These are phyloP conservation scores for Verticillium isaacii DNA, from an alignment of 2,329 filamentous ascomycete species.

Conservation along the genomic window DNA sequence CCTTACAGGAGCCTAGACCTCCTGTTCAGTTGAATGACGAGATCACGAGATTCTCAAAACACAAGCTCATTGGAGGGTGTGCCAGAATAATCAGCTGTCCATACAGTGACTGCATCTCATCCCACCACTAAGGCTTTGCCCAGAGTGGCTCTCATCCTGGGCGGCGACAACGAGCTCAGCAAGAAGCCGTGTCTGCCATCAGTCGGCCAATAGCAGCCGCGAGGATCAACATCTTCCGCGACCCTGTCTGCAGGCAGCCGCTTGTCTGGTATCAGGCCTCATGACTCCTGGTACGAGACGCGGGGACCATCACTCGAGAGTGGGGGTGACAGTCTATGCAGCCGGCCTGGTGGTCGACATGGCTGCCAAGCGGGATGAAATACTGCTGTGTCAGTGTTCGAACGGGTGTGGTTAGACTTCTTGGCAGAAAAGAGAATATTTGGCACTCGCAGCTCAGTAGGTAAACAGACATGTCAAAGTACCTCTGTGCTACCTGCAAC, in stretches of 20 bases:
- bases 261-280: neutral
- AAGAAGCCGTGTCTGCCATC: neutral
- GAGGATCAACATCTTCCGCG: neutral
- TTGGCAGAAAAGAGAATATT: neutral
- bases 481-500: too few relatives aligned
- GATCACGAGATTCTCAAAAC: neutral
- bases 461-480: neutral
- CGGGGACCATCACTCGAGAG: neutral
- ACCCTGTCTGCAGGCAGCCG: neutral
- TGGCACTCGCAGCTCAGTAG: neutral
- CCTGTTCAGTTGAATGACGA: neutral
- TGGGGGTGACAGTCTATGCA: neutral
- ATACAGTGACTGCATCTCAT: neutral
- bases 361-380: neutral
- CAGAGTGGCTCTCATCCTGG: neutral
- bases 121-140: neutral
- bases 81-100: neutral
- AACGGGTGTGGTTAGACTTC: neutral
- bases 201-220: neutral
- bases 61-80: neutral
- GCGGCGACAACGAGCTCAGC: neutral
- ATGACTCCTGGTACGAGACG: neutral
- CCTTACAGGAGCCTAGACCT: neutral
- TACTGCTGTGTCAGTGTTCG: neutral
- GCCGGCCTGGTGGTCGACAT: neutral